phyloP scores from a whole-genome alignment of 371 early-diverging fungal genomes.

The Sporodiniella umbellata region DNA sequence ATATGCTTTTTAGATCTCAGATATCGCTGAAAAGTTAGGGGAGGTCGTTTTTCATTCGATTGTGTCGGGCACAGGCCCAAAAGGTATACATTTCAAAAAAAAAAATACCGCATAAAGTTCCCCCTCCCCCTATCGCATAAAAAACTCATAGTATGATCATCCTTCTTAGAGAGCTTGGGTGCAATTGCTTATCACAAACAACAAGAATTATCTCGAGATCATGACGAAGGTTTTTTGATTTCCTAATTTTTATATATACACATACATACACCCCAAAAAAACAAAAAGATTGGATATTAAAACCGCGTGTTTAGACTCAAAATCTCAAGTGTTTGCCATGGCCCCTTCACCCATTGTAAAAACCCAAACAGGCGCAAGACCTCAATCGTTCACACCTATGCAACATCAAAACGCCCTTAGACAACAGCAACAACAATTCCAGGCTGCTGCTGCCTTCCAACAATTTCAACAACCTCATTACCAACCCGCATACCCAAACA shows the following conservation, averaged over 20 bases:
- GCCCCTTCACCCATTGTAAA: conserved; percentile 25
- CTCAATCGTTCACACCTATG: conserved; percentile 3
- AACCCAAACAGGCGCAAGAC: conserved; percentile 17
- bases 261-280: no score
- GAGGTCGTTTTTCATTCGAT: conserved; percentile 25
- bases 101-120: not conserved
- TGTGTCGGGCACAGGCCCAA: conserved; percentile 16
- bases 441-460: conserved; percentile 4
- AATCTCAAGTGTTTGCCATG: conserved; percentile 6
- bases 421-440: conserved; percentile 20
- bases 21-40: conserved; percentile 14
- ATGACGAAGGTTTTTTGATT: conserved; percentile 7
- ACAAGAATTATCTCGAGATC: conserved; percentile 8
- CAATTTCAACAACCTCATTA: conserved; percentile 17
- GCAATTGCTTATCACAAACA: conserved; percentile 23
- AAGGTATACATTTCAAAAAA: conserved; percentile 5
- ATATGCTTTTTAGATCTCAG: conserved; percentile 26
- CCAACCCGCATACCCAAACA: conserved; percentile 8
- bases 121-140: no score
- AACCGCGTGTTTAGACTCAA: not conserved
- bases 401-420: conserved; percentile 17
- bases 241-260: no score
- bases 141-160: no score
- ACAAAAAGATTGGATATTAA: no score
- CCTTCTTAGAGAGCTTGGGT: conserved; percentile 22